Evolutionary conservation across 129 eudicot species (phyloP).

Genomic region (Gnaphalium uliginosum): DNA sequence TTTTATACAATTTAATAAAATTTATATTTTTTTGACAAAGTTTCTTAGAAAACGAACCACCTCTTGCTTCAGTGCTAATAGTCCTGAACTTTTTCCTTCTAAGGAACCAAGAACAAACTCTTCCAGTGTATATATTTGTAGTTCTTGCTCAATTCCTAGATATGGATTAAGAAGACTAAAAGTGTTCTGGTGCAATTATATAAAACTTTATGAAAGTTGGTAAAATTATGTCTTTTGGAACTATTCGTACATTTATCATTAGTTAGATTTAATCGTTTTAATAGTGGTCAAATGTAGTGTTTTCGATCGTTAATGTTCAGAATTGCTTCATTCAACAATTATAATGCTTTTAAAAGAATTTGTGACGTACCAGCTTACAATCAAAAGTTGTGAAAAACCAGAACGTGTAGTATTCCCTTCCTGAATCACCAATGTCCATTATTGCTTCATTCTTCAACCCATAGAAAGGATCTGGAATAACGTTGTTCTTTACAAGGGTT

Average conservation of each 20-base stretch:
- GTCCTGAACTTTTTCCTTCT: no score
- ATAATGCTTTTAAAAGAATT: not conserved
- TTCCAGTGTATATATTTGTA: no score
- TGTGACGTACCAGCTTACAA: conserved; percentile 63
- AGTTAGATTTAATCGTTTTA: not conserved
- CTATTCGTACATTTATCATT: not conserved
- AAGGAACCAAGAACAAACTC: no score
- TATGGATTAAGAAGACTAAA: no score
- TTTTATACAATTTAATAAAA: no score
- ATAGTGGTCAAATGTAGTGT: not conserved
- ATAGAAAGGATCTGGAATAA: conserved; percentile 86
- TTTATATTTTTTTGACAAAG: no score
- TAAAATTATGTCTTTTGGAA: no score
- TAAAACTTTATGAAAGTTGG: no score
- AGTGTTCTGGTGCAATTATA: no score
- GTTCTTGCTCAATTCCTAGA: no score
- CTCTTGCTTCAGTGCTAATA: no score
- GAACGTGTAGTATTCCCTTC: conserved; percentile 91
- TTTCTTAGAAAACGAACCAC: no score
- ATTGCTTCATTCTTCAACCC: conserved; percentile 84
- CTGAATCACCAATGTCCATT: conserved; percentile 91
- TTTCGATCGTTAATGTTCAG: not conserved
- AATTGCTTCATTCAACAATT: not conserved
- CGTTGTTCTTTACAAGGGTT: conserved; percentile 76
- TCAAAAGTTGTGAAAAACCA: conserved; percentile 85